These are phyloP conservation scores for Chernovozyma aurita DNA, from an alignment of 1,139 yeast species.

Conservation along the genomic window DNA sequence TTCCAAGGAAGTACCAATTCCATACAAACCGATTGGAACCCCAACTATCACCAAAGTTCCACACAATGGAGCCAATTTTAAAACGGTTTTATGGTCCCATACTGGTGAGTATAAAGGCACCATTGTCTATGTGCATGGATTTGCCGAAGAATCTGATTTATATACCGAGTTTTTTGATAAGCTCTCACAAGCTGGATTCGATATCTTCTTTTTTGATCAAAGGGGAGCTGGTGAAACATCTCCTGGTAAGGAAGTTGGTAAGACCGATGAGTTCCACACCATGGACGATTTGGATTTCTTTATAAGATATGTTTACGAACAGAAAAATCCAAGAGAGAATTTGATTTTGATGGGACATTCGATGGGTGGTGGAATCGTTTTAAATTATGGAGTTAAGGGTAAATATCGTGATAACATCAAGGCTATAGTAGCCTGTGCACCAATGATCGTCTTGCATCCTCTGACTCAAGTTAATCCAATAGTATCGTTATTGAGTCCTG, in stretches of 20 bases:
- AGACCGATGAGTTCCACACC: conserved; percentile 59
- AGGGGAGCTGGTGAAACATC: conserved; percentile 85
- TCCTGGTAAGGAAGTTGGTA: conserved; percentile 55
- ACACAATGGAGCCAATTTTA: conserved; percentile 35
- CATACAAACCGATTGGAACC: conserved; percentile 31
- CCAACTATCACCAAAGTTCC: conserved; percentile 24
- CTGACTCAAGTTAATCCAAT: conserved; percentile 52
- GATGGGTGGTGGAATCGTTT: conserved; percentile 90
- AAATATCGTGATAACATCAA: conserved; percentile 46
- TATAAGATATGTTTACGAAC: conserved; percentile 33
- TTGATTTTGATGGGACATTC: conserved; percentile 76
- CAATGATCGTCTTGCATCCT: conserved; percentile 60
- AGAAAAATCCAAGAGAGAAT: conserved; percentile 28
- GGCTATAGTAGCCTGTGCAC: conserved; percentile 62
- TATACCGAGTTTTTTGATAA: conserved; percentile 60
- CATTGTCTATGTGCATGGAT: conserved; percentile 73
- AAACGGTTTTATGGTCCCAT: conserved; percentile 35
- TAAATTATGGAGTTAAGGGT: conserved; percentile 74
- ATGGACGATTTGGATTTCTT: conserved; percentile 70
- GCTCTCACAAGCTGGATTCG: conserved; percentile 60
- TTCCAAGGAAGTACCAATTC: conserved; percentile 17
- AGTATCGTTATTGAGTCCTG: conserved; percentile 42
- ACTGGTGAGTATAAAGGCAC: conserved; percentile 45
- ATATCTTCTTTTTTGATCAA: conserved; percentile 75
- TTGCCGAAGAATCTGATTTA: conserved; percentile 57